phyloP scores from a whole-genome alignment of 176 grass and related monocot genomes.

The Tuctoria greenei region DNA sequence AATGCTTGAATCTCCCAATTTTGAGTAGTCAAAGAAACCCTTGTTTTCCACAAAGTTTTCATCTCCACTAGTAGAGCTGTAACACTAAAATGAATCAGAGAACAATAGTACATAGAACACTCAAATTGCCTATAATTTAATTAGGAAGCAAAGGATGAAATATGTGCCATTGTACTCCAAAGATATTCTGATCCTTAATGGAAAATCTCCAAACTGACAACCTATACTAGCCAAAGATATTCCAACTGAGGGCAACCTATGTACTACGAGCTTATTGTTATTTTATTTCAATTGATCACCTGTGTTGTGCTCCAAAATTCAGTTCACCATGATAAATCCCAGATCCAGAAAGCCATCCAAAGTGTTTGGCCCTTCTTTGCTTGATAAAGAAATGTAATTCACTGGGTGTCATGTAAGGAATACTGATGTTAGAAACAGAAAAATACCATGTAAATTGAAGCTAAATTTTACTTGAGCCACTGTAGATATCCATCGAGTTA shows the following conservation, averaged over 20 bases:
- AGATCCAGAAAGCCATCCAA: constrained; percentile 97
- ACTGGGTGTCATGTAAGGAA: constrained; percentile 51
- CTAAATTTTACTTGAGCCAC: background rate
- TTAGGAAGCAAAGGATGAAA: background rate
- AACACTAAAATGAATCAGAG: constrained; percentile 29
- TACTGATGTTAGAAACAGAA: constrained; percentile 27
- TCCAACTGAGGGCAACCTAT: background rate
- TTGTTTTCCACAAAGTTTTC: constrained; percentile 99
- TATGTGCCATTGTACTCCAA: background rate
- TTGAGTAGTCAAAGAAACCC: constrained; percentile 90
- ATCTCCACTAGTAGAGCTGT: constrained; percentile 79
- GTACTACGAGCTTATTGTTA: constrained; percentile 2
- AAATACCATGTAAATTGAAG: background rate
- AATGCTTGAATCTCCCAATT: constrained; percentile 57
- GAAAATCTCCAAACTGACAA: background rate
- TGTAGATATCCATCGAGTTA: constrained; percentile 20
- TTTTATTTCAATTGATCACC: constrained; percentile 42
- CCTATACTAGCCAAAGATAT: background rate
- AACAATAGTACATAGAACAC: constrained; percentile 13
- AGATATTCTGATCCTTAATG: background rate
- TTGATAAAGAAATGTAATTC: constrained; percentile 95
- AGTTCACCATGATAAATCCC: constrained; percentile 96
- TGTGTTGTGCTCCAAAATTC: constrained; percentile 94
- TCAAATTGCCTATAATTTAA: constrained; percentile 11
- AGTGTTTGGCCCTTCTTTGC: constrained; percentile 94